Base-by-base conservation (phyloP, 2,329 filamentous ascomycete genomes). In the Dothiorella sarmentorum region DNA sequence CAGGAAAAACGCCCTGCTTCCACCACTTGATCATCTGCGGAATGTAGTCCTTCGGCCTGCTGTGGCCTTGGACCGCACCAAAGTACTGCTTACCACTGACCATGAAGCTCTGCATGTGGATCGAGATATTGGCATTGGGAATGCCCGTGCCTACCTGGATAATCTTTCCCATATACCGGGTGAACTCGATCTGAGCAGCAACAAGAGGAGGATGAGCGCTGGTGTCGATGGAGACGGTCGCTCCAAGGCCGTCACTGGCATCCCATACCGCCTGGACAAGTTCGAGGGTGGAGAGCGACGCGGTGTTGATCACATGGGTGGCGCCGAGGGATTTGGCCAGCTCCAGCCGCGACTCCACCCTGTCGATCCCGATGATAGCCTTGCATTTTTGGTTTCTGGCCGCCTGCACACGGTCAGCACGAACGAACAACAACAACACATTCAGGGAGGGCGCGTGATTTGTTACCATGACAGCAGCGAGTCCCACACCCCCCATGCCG, bases 51-150 rank as follows among this genome's bases (percentile, higher is more conserved):
- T 63, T 58, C 43, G 75, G 70, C 22, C 69, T 66, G 9, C 73
- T 70, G 33, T 79, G 74, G 0, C 77, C 76, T 31, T 80, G 75
- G 10, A 75, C 72, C 7, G 78, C 78, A 0, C 78, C 78, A 7
- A 79, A 75, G 44, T 76, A 78, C 51, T 74, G 74, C 63, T 80
- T 80, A 0, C 77, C 79, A 7, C 70, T 70, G 11, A 74, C 68
- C 78, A 82, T 81, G 61, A 79, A 80, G 17, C 69, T 68, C 31
- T 78, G 75, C 56, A 76, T 72, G 3, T 72, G 71, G 4, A 82
- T 62, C 3, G 67, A 68, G 4, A 81, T 56, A 22, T 71, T 68
- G 2, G 73, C 69, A 4, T 76, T 72, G 1, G 78, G 75, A 33
- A 57, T 49, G 3, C 78, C 73, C 0, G 74, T 75, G 0, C 80